Evolutionary conservation across 257 asterid species (phyloP).

Genomic region (Buddleja alternifolia): DNA sequence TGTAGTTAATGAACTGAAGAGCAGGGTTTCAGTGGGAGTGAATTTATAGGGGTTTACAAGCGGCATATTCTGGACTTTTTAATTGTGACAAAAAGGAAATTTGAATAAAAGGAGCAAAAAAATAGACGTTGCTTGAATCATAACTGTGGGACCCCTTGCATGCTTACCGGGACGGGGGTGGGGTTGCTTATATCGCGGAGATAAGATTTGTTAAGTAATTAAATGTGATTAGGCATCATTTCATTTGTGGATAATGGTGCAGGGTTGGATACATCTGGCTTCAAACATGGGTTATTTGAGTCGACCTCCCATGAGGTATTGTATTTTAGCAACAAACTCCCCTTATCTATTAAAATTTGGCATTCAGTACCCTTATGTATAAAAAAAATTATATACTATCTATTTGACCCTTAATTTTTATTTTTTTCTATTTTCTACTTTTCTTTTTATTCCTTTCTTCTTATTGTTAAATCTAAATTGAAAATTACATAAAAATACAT

Average conservation of each 20-base stretch:
- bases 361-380: no score
- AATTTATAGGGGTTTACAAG: constrained; percentile 40
- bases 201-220: not conserved
- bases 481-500: no score
- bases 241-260: not conserved
- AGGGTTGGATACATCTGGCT: not conserved
- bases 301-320: no score
- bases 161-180: not conserved
- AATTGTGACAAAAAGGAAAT: not conserved
- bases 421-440: no score
- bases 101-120: not conserved
- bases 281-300: no score
- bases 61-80: constrained; percentile 21
- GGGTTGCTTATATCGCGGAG: not conserved
- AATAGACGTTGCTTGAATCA: not conserved
- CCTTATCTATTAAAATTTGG: no score
- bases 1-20: not conserved
- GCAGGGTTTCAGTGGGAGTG: constrained; percentile 8
- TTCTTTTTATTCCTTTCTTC: no score
- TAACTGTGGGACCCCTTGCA: not conserved
- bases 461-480: no score
- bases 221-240: not conserved
- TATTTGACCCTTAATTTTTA: no score
- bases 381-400: no score
- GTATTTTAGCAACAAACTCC: no score